phyloP scores from a whole-genome alignment of 495 filamentous ascomycete genomes.

The Haplographium delicatum region DNA sequence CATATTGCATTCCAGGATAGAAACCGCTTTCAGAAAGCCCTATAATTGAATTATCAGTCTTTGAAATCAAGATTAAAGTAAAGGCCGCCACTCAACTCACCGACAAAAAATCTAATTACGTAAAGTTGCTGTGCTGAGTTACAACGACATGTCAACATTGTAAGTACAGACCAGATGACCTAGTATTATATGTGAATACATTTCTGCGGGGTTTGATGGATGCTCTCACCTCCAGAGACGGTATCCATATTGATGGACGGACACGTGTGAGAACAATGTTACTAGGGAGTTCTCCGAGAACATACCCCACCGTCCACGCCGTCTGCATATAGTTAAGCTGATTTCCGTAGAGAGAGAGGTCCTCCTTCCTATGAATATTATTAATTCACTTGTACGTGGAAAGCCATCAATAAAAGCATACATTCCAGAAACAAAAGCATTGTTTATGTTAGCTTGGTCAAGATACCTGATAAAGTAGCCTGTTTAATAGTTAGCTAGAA shows the following conservation, averaged over 20 bases:
- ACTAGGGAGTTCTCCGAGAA: conserved; percentile 49
- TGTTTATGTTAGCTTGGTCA: conserved; percentile 14
- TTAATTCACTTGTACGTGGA: too few species aligned
- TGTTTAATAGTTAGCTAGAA: neutral
- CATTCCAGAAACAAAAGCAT: conserved; percentile 10
- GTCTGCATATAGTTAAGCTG: conserved; percentile 41
- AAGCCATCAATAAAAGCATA: neutral
- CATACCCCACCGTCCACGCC: conserved; percentile 30
- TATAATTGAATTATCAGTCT: too few species aligned
- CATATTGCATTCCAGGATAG: conserved; percentile 32
- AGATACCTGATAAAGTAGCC: conserved; percentile 1
- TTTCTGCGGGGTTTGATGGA: too few species aligned
- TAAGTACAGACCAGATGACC: neutral
- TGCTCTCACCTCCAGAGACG: conserved; percentile 5
- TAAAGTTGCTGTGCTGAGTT: neutral
- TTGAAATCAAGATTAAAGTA: too few species aligned
- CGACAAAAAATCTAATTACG: neutral
- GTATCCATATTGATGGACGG: conserved; percentile 10
- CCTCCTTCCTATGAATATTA: conserved; percentile 54
- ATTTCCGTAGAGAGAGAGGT: conserved; percentile 49
- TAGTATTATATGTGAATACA: conserved; percentile 10
- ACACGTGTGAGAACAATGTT: conserved; percentile 13
- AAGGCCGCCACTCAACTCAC: too few species aligned
- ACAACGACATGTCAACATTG: neutral
- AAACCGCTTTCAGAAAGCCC: conserved; percentile 10